A percentile compares a stretch with the other conserved stretches of the same genome.
These are phyloP conservation scores for Brettanomyces sp. DNA, from an alignment of 805 yeast genomes.

Conservation along the genomic window DNA sequence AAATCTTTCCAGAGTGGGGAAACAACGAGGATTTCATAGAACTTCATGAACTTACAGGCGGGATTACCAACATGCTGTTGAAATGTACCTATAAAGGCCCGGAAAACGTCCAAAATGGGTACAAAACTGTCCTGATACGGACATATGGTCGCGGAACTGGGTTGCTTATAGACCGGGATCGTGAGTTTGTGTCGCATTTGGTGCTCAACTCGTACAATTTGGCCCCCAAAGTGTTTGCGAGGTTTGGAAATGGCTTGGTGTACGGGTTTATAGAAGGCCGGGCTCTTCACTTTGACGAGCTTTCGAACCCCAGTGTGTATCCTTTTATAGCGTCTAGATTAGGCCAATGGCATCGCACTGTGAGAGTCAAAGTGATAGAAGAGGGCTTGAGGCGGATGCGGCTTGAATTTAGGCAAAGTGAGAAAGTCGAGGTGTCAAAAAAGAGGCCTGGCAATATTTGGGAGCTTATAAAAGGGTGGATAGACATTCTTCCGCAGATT, in stretches of 20 bases:
- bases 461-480: conserved; percentile 57
- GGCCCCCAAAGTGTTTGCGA: conserved; percentile 61
- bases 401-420: conserved; percentile 10
- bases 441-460: conserved; percentile 32
- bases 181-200: conserved; percentile 65
- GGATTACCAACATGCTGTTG: conserved; percentile 54
- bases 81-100: conserved; percentile 26
- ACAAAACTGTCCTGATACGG: conserved; percentile 40
- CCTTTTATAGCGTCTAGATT: conserved; percentile 55
- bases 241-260: conserved; percentile 64
- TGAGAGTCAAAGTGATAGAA: conserved; percentile 38
- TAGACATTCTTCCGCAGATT: conserved; percentile 46
- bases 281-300: conserved; percentile 46
- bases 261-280: conserved; percentile 63
- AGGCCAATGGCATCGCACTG: conserved; percentile 59
- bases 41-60: conserved; percentile 45
- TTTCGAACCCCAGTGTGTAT: conserved; percentile 37
- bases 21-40: conserved; percentile 17
- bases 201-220: conserved; percentile 48
- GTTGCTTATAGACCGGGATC: conserved; percentile 60
- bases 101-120: not conserved
- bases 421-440: conserved; percentile 17
- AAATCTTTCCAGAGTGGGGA: conserved; percentile 35
- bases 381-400: conserved; percentile 34
- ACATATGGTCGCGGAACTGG: conserved; percentile 71